A percentile compares a stretch with the other conserved stretches of the same genome.
These are phyloP conservation scores for Cercospora sojina DNA, from an alignment of 2,329 filamentous ascomycete genomes.

Conservation along the genomic window DNA sequence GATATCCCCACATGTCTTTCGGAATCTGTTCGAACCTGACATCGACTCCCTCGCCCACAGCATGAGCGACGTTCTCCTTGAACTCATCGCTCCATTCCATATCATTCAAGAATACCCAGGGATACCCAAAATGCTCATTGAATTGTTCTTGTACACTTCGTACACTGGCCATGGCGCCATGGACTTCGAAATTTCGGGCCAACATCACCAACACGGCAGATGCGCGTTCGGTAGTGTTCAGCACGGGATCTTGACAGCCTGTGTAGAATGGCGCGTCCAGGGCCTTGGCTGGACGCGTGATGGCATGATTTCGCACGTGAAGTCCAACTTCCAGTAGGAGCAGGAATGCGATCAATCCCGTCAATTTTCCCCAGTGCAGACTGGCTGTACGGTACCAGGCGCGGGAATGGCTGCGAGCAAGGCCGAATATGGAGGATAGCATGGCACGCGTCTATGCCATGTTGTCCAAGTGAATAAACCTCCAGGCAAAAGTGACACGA, in stretches of 20 bases:
- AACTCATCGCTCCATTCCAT: background rate
- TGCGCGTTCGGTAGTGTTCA: background rate
- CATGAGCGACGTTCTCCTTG: background rate
- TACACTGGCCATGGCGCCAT: background rate
- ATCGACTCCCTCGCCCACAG: background rate
- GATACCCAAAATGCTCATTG: background rate
- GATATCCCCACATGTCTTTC: background rate
- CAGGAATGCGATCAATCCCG: background rate
- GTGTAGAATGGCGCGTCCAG: background rate
- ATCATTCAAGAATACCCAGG: conserved; percentile 3
- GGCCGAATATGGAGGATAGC: background rate
- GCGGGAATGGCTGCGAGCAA: background rate
- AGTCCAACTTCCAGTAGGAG: background rate
- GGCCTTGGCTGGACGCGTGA: background rate
- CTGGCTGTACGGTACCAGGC: background rate
- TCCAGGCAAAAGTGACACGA: no score
- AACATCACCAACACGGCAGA: background rate
- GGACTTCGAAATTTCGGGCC: background rate
- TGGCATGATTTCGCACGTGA: background rate
- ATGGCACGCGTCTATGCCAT: background rate
- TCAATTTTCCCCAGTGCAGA: background rate
- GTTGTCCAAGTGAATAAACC: background rate
- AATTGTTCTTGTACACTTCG: background rate
- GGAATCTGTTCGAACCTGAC: background rate
- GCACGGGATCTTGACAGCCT: background rate